Conservation (phyloP, 495 filamentous ascomycete species). For the Penicillium atrosanguineum region DNA sequence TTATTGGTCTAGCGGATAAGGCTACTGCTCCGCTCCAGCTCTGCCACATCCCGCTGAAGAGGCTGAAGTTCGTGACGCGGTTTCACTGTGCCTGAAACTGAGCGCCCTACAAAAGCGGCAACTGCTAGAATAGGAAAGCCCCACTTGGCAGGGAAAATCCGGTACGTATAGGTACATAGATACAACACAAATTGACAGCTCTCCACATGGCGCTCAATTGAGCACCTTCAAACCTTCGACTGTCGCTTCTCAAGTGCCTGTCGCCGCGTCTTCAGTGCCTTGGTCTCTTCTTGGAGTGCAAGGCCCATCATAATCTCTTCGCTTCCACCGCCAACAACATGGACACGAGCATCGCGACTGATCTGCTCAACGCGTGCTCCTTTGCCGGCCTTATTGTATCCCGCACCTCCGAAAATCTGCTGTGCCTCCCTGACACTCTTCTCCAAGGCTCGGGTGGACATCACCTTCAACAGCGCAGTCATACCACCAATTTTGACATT, state of each 20-base stretch:
- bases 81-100: too few relatives aligned
- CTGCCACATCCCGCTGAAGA: too few relatives aligned
- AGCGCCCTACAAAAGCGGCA: too few relatives aligned
- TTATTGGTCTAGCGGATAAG: too few relatives aligned
- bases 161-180: too few relatives aligned
- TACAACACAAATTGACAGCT: too few relatives aligned
- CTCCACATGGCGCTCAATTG: not conserved
- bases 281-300: constrained; percentile 45
- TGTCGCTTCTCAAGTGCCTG: constrained; percentile 31
- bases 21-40: too few relatives aligned
- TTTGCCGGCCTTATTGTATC: constrained; percentile 52
- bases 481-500: constrained; percentile 48
- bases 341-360: constrained; percentile 53
- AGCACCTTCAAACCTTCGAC: constrained; percentile 27
- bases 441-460: constrained; percentile 53
- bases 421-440: constrained; percentile 57
- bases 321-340: constrained; percentile 57
- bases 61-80: too few relatives aligned
- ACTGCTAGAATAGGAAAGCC: too few relatives aligned
- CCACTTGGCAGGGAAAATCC: too few relatives aligned
- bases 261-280: constrained; percentile 33
- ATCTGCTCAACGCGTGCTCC: constrained; percentile 56
- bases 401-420: constrained; percentile 59
- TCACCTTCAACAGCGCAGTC: constrained; percentile 51
- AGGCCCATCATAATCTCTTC: constrained; percentile 57